These are phyloP conservation scores for Wickerhamomyces bisporus DNA, from an alignment of 805 yeast species.

Conservation along the genomic window DNA sequence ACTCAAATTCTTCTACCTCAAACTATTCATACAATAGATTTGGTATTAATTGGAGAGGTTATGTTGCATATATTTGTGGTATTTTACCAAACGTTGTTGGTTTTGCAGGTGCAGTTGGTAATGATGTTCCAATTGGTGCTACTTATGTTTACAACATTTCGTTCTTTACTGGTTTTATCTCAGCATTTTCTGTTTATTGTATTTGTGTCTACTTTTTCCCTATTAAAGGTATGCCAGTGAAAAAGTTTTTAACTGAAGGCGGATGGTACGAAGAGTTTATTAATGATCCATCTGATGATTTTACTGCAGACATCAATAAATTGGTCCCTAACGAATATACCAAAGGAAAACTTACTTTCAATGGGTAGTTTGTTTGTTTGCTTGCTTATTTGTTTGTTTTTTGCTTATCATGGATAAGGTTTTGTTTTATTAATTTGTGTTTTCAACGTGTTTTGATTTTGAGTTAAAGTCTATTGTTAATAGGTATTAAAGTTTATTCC, in stretches of 20 bases:
- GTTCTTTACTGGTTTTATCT: conserved; percentile 70
- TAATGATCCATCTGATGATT: conserved; percentile 36
- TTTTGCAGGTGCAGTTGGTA: conserved; percentile 76
- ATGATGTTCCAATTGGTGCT: conserved; percentile 78
- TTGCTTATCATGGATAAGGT: too few relatives aligned
- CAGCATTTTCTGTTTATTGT: conserved; percentile 52
- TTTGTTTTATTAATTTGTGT: too few relatives aligned
- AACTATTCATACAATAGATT: conserved; percentile 54
- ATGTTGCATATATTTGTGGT: conserved; percentile 73
- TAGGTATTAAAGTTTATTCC: too few relatives aligned
- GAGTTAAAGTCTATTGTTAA: too few relatives aligned
- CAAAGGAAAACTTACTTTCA: neutral
- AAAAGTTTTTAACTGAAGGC: conserved; percentile 36
- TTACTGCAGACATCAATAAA: conserved; percentile 32
- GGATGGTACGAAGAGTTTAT: conserved; percentile 48
- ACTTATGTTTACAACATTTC: conserved; percentile 65
- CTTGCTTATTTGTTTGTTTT: too few relatives aligned
- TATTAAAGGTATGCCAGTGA: conserved; percentile 38
- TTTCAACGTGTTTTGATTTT: too few relatives aligned
- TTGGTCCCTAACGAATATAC: neutral
- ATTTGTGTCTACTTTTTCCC: conserved; percentile 50
- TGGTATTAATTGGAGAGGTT: conserved; percentile 84
- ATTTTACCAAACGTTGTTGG: conserved; percentile 83
- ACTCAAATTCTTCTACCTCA: conserved; percentile 35
- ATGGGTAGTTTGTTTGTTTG: too few relatives aligned